Evolutionary conservation across 78 protist genomes (phyloP), one percentile per base, ranked within the genome.

Genomic region (Pigoraptor vietnamica): DNA sequence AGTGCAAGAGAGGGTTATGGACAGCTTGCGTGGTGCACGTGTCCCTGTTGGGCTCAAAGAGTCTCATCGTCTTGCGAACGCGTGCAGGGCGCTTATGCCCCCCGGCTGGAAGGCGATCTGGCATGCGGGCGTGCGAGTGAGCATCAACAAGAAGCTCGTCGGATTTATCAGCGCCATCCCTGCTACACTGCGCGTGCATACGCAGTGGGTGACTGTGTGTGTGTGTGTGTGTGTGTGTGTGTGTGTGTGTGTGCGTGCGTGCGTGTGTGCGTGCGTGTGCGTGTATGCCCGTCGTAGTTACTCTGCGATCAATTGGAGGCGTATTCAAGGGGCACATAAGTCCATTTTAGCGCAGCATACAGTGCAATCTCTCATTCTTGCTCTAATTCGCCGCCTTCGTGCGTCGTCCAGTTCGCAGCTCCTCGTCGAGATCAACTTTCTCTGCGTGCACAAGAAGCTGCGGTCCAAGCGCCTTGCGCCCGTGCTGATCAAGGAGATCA

Each of bases 91-190:
- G 23, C 94, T 99, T 56, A 93, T 67, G 39, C 98, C 98, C 25
- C 99, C 99, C 0, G 97, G 97, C 40, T 95, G n/a, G 36, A 25
- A 38, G 86, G 24, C 90, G 39, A 92, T 95, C 24, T 98, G 98
- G 98, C 99, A 97, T 83, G 91, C 97, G 37, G 98, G 99, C 25
- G 96, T 99, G 33, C 95, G 99, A 14, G 95, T 84, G 37, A 79
- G 24, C 32, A 90, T 87, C 40, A 40, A 89, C 34, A 87, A 90
- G 39, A 92, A 94, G 92, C 93, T 99, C 33, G 94, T 98, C 21
- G 99, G 95, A 0, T 98, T 98, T 89, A 99, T 99, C 94, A 90
- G 97, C 10, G 99, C 94, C 24, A 93, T 97, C 33, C 99, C 99
- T 0, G 98, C 97, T 24, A 39, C 55, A 0, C 82, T 98, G 92